Conservation (phyloP, 75 land plant species). For the Sequoiadendron giganteum region DNA sequence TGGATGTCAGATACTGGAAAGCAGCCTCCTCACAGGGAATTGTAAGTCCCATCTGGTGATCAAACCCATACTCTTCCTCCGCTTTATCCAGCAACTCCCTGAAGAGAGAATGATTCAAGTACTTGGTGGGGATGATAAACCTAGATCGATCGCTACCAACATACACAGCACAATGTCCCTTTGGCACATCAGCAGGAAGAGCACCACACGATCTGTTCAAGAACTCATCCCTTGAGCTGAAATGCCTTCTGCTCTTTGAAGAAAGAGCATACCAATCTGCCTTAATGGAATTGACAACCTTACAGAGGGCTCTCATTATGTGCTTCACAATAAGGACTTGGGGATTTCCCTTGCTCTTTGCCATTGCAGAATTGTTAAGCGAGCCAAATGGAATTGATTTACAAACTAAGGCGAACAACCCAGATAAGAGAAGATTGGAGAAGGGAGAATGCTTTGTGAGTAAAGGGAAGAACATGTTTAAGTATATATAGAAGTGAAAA, state of each 20-base stretch:
- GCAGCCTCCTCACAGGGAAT: background rate
- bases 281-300: too few relatives aligned
- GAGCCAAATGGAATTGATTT: too few relatives aligned
- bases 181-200: background rate
- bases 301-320: background rate
- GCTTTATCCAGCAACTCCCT: too few relatives aligned
- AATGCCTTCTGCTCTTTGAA: background rate
- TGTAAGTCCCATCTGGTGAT: background rate
- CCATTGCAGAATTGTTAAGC: background rate
- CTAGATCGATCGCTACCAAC: too few relatives aligned
- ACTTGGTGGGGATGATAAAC: too few relatives aligned
- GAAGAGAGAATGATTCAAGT: too few relatives aligned
- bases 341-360: background rate
- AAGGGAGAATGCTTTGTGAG: background rate
- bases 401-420: too few relatives aligned
- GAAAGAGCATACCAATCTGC: too few relatives aligned
- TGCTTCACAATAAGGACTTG: background rate
- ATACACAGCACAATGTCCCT: too few relatives aligned
- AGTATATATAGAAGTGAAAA: too few relatives aligned
- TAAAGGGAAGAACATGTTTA: background rate
- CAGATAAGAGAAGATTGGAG: background rate
- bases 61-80: too few relatives aligned
- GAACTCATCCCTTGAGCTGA: background rate
- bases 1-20: background rate
- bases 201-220: background rate